These are phyloP conservation scores for Aureobasidium lini DNA, from an alignment of 2,329 filamentous ascomycete species.

Conservation along the genomic window DNA sequence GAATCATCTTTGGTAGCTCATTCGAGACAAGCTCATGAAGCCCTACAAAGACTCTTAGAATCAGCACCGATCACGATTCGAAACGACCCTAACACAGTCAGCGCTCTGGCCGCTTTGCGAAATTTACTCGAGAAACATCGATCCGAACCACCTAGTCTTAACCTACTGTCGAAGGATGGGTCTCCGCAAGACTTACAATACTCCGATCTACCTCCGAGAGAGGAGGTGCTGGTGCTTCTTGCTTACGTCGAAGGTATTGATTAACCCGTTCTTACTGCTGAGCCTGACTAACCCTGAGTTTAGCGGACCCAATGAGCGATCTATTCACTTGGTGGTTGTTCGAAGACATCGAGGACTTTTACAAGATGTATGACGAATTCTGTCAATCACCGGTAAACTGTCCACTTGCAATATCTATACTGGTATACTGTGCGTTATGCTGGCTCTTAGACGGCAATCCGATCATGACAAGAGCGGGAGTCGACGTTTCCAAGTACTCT, in stretches of 20 bases:
- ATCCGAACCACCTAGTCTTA: background rate
- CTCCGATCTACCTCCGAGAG: background rate
- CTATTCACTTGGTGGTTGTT: conserved; percentile 13
- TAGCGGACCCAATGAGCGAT: background rate
- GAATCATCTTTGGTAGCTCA: conserved; percentile 7
- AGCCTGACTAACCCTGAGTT: background rate
- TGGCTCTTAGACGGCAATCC: conserved; percentile 11
- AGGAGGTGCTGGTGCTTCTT: background rate
- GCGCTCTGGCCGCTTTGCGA: background rate
- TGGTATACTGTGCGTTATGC: conserved; percentile 15
- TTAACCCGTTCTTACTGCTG: background rate
- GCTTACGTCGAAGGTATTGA: background rate
- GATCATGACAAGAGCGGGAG: background rate
- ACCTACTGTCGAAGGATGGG: background rate
- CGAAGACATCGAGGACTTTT: background rate
- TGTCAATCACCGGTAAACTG: conserved; percentile 15
- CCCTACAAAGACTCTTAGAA: background rate
- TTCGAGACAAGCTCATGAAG: conserved; percentile 6
- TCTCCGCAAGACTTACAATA: background rate
- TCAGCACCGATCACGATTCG: background rate
- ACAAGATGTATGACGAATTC: background rate
- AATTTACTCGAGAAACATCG: background rate
- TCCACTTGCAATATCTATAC: conserved; percentile 11
- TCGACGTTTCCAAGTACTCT: background rate
- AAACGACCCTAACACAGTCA: conserved; percentile 8